A percentile compares a stretch with the other conserved stretches of the same genome.
Conservation (phyloP, 345 rosid species). For the Eucalyptus fibrosa region DNA sequence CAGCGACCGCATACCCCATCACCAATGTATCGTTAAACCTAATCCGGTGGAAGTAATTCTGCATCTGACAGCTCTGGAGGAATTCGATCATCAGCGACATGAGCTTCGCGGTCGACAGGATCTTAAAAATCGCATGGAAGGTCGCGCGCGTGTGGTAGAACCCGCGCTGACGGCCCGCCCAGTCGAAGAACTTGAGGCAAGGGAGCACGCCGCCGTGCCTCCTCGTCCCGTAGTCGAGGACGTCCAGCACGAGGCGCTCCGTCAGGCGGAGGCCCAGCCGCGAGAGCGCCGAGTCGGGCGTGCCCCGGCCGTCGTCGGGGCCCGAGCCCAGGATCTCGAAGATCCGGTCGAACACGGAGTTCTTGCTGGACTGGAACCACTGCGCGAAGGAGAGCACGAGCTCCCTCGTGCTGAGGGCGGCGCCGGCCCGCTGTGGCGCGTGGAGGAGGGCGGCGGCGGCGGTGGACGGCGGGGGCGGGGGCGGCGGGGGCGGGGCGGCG, state of each 20-base stretch:
- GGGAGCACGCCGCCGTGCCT: conserved; percentile 26
- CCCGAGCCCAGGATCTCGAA: conserved; percentile 18
- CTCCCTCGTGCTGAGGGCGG: not conserved
- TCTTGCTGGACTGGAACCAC: conserved; percentile 39
- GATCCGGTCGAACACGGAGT: conserved; percentile 18
- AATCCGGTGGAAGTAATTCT: not conserved
- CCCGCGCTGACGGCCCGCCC: conserved; percentile 71
- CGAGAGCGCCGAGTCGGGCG: conserved; percentile 20
- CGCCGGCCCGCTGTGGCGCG: not conserved
- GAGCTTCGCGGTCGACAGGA: conserved; percentile 37
- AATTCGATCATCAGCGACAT: conserved; percentile 30
- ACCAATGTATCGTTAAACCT: conserved; percentile 51
- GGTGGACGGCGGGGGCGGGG: not conserved
- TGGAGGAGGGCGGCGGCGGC: not conserved
- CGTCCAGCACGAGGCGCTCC: conserved; percentile 47
- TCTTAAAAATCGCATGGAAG: conserved; percentile 57
- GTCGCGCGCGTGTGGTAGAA: conserved; percentile 57
- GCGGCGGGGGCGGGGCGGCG: not conserved
- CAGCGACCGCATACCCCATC: conserved; percentile 65
- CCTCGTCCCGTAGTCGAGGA: conserved; percentile 30
- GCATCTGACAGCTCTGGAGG: conserved; percentile 12
- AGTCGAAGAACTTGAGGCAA: conserved; percentile 82
- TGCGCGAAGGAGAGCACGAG: conserved; percentile 29
- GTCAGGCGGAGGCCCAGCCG: conserved; percentile 33
- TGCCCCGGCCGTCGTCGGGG: conserved; percentile 5